These are phyloP conservation scores for Helianthus tuberosus DNA, from an alignment of 129 eudicot genomes.

Conservation along the genomic window DNA sequence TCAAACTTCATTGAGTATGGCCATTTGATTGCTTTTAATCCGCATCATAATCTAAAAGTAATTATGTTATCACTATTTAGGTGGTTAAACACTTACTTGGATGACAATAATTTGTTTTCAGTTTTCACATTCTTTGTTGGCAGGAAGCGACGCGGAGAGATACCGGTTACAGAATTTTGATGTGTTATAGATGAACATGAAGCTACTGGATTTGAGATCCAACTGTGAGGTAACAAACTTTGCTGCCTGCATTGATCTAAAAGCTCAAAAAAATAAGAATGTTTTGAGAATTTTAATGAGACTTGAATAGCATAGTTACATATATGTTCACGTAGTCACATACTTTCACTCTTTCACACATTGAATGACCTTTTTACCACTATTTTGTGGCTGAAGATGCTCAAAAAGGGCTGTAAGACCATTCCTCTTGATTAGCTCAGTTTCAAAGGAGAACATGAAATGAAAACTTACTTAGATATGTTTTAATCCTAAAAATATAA, in stretches of 20 bases:
- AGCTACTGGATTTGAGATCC: slow-evolving; percentile 13
- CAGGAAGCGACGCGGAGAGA: slow-evolving; percentile 29
- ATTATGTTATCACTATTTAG: too few species aligned
- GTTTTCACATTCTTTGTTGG: slow-evolving; percentile 13
- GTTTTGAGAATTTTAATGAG: slow-evolving; percentile 6
- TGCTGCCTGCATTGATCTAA: neutral
- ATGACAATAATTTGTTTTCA: too few species aligned
- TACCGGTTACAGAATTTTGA: neutral
- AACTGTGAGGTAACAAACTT: slow-evolving; percentile 25
- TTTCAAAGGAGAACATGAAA: neutral
- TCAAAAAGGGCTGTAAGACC: too few species aligned
- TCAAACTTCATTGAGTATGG: too few species aligned
- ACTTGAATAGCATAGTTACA: slow-evolving; percentile 15
- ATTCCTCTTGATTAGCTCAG: too few species aligned
- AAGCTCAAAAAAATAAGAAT: neutral
- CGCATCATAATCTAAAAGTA: too few species aligned
- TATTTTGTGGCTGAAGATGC: neutral
- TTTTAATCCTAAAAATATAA: neutral
- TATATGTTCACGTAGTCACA: slow-evolving; percentile 8
- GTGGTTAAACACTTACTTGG: too few species aligned
- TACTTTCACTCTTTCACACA: neutral
- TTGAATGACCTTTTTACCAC: neutral
- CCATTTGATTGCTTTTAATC: too few species aligned
- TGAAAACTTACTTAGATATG: neutral
- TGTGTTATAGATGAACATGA: neutral